Conservation (phyloP, 2,329 filamentous ascomycete genomes). For the Stagonosporopsis cucurbitacearum region DNA sequence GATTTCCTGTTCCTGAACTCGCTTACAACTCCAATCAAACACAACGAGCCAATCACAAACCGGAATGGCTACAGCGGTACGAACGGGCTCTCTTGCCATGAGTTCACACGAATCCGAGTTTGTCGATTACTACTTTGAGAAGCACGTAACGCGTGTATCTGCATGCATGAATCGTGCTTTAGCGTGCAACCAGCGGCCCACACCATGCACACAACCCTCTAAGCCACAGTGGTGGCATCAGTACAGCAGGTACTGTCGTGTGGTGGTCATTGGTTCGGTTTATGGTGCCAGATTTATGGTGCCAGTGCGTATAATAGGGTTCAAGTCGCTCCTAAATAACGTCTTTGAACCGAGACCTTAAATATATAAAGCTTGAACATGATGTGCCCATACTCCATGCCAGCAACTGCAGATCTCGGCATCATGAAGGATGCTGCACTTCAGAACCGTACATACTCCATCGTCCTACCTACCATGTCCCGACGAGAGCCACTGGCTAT, state of each 20-base stretch:
- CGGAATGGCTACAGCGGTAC: background rate
- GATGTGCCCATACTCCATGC: background rate
- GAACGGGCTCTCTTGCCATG: background rate
- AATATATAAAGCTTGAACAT: background rate
- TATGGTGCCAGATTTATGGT: background rate
- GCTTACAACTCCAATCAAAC: slow-evolving; percentile 2
- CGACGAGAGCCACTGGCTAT: background rate
- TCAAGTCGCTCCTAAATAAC: background rate
- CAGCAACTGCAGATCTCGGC: background rate
- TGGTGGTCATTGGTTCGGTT: background rate
- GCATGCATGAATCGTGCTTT: background rate
- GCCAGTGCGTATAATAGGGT: background rate
- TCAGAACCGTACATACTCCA: background rate
- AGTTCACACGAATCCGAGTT: background rate
- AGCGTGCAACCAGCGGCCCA: background rate
- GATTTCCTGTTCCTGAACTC: slow-evolving; percentile 22
- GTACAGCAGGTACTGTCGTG: too few species aligned
- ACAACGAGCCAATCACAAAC: slow-evolving; percentile 25
- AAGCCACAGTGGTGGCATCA: background rate
- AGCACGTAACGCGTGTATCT: background rate
- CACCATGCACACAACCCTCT: background rate
- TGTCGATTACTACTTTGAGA: background rate
- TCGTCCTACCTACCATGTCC: background rate
- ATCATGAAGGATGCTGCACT: background rate
- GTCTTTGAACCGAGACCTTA: background rate